Evolutionary conservation across 179 eudicot species (phyloP).

Genomic region (Beta lomatogona): DNA sequence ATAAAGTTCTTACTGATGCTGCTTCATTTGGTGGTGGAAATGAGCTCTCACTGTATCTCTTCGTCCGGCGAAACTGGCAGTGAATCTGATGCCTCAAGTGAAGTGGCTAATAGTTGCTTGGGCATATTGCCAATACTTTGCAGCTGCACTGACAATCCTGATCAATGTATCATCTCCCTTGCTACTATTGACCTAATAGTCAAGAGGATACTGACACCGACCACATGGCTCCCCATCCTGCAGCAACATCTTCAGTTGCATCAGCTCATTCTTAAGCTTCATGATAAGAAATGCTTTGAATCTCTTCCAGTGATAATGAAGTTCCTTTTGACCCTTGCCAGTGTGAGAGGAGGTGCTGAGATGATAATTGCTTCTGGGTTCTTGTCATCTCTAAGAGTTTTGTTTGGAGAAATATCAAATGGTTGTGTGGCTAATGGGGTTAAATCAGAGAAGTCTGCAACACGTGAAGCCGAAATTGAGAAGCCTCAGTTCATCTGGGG

Average conservation of each 20-base stretch:
- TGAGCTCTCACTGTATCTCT: conserved; percentile 32
- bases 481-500: conserved; percentile 75
- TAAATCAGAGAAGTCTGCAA: conserved; percentile 37
- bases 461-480: conserved; percentile 37
- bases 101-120: conserved; percentile 61
- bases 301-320: conserved; percentile 59
- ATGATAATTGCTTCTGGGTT: conserved; percentile 79
- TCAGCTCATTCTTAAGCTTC: conserved; percentile 65
- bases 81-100: conserved; percentile 43
- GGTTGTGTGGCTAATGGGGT: conserved; percentile 33
- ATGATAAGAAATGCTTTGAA: conserved; percentile 39
- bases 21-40: conserved; percentile 49
- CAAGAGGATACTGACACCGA: conserved; percentile 56
- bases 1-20: conserved; percentile 51
- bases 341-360: conserved; percentile 72
- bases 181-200: conserved; percentile 63
- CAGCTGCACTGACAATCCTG: conserved; percentile 55
- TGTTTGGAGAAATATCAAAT: conserved; percentile 55
- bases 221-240: conserved; percentile 80
- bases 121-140: conserved; percentile 82
- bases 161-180: conserved; percentile 61
- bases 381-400: conserved; percentile 51
- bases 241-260: conserved; percentile 72
- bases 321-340: conserved; percentile 82
- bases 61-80: conserved; percentile 31